These are phyloP conservation scores for Phytophthora pisi DNA, from an alignment of 352 stramenopile genomes.

Conservation along the genomic window DNA sequence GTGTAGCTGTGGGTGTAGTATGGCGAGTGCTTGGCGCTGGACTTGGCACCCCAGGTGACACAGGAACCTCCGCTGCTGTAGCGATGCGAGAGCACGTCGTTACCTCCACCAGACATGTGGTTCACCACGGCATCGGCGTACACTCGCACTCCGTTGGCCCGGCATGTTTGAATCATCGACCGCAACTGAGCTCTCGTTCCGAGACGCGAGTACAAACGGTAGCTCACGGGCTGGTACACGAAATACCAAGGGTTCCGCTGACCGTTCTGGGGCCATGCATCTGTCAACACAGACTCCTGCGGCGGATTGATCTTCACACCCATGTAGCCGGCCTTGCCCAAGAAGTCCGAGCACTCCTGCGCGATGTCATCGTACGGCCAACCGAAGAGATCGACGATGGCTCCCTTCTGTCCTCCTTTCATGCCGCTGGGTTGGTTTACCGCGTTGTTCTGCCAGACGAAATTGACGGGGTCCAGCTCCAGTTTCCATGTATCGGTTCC, in stretches of 20 bases:
- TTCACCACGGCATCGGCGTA: constrained; percentile 71
- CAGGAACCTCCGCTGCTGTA: constrained; percentile 32
- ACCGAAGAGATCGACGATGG: constrained; percentile 73
- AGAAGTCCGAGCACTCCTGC: constrained; percentile 60
- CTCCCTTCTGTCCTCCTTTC: constrained; percentile 57
- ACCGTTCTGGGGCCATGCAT: constrained; percentile 41
- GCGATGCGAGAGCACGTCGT: constrained; percentile 50
- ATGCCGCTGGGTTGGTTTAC: constrained; percentile 42
- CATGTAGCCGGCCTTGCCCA: constrained; percentile 72
- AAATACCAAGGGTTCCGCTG: constrained; percentile 77
- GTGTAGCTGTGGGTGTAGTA: constrained; percentile 57
- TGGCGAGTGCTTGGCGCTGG: constrained; percentile 41
- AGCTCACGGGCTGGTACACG: constrained; percentile 71
- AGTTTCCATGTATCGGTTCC: constrained; percentile 30
- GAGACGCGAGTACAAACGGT: constrained; percentile 61
- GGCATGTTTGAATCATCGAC: constrained; percentile 72
- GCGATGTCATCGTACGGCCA: constrained; percentile 74
- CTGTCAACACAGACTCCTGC: constrained; percentile 60
- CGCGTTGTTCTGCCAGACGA: constrained; percentile 56
- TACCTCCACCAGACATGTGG: constrained; percentile 57
- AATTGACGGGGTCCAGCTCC: constrained; percentile 64
- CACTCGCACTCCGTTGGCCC: constrained; percentile 61
- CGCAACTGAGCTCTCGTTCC: constrained; percentile 55
- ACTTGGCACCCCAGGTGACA: constrained; percentile 44
- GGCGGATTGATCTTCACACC: constrained; percentile 75